Evolutionary conservation across 805 yeast species (phyloP), one percentile per base, ranked within the genome.

Genomic region (Kodamaea nitidulidarum): DNA sequence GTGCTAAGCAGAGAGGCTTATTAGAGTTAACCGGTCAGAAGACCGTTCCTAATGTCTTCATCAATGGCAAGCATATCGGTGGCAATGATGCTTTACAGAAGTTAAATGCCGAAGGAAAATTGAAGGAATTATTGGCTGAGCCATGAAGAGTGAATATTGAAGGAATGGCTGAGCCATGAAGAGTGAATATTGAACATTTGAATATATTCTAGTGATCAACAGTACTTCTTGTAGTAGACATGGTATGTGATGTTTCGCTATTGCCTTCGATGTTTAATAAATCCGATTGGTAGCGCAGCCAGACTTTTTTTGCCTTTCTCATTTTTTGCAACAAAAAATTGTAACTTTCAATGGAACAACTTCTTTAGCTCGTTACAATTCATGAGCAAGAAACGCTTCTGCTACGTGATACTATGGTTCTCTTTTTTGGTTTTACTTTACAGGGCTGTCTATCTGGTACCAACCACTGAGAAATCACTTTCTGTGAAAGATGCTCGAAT

Each of bases 41-140:
- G 32, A 62, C 67, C 9, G 70, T 63, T 17, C 70, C 70, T 5
- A 63, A 61, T 39, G 53, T 63, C 18, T 63, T 63, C 40, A 61
- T 63, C 35, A 55, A 50, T 29, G 65, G 65, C n/a, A 52, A 62
- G 44, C 67, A 62, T 45, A 53, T 63, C 41, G 70, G 70, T 8
- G 70, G 70, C 7, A 61, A 63, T 44, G 60, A 65, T 10, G 65
- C 60, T 40, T 43, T 63, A 34, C 67, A 63, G 42, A 51, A 44
- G 8, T 56, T 63, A 47, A 36, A 53, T 26, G 38, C 44, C 3
- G 32, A 41, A 24, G 63, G 56, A 30, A 46, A 59, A 47, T 58
- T 63, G 43, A 37, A 22, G 25, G 20, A 30, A 21, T 14, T 38
- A 28, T 30, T 30, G 21, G 5, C 11, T 7, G 15, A 15, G 31